These are phyloP conservation scores for button mushroom (Agaricus bisporus) DNA, from an alignment of 768 basidiomycete genomes.

Conservation along the genomic window DNA sequence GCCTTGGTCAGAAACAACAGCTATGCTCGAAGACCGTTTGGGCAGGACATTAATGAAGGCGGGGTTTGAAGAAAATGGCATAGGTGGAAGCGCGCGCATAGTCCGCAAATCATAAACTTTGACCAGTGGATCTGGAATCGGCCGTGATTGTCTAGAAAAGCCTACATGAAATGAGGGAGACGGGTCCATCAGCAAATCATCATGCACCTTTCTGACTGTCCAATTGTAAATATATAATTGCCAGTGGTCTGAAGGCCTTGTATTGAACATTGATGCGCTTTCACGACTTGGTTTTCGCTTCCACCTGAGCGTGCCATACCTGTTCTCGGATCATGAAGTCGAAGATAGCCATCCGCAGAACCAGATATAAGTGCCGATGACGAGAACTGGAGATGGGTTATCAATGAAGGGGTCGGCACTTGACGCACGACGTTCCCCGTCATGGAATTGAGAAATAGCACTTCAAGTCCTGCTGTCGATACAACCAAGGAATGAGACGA, in stretches of 20 bases:
- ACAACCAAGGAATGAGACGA: constrained; percentile 54
- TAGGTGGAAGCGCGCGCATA: constrained; percentile 75
- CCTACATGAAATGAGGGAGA: neutral
- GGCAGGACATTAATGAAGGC: constrained; percentile 81
- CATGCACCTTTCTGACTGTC: constrained; percentile 73
- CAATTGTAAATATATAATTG: constrained; percentile 81
- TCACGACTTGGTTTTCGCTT: constrained; percentile 46
- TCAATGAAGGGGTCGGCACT: constrained; percentile 45
- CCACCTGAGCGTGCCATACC: constrained; percentile 40
- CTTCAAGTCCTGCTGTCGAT: constrained; percentile 52
- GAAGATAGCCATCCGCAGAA: constrained; percentile 66
- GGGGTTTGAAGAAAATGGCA: constrained; percentile 84
- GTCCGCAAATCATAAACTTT: constrained; percentile 89
- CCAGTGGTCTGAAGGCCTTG: constrained; percentile 77
- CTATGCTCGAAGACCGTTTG: constrained; percentile 65
- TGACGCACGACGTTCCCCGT: constrained; percentile 63
- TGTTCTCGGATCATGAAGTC: constrained; percentile 67
- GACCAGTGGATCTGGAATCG: constrained; percentile 86
- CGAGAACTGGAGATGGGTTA: constrained; percentile 63
- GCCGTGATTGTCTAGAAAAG: constrained; percentile 67
- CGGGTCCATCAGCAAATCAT: neutral
- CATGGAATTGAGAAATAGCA: constrained; percentile 67
- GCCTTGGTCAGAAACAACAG: constrained; percentile 74
- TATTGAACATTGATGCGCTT: constrained; percentile 78
- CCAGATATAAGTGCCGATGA: constrained; percentile 63